Evolutionary conservation across 2,329 filamentous ascomycete genomes (phyloP), one percentile per base, ranked within the genome.

Genomic region (Clonostachys byssicola): DNA sequence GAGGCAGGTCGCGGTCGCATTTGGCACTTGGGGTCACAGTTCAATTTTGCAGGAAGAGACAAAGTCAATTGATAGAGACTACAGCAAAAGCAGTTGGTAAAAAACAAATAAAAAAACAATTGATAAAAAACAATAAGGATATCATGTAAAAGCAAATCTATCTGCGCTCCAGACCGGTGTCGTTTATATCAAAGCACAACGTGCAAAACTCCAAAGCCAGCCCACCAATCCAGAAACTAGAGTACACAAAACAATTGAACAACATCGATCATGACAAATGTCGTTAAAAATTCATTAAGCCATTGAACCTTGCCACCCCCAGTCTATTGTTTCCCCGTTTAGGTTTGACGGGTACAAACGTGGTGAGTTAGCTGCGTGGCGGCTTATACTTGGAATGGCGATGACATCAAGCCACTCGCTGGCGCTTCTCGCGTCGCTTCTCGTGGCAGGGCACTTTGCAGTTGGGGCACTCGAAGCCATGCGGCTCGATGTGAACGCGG

Each of bases 401-500:
- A 40, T 40, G 38, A 14, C n/a, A 30, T 33, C 33, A 17, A 42
- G 12, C n/a, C 16, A 20, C 34, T 41, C 10, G 30, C 14, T 6
- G 20, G 16, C 47, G 36, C 12, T 42, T 16, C 23, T 44, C 47
- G 18, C 20, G 38, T 38, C 47, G 34, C 39, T 45, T 48, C 23
- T 23, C 30, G n/a, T 43, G 39, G 16, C 40, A 38, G 17, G 42
- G 16, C 34, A 17, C 47, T 51, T 70, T 73, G 64, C 78, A 81
- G 13, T 55, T 50, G 6, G 65, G 61, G 57, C 78, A 82, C 40
- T 68, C 63, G 54, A 68, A 80, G 18, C 66, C 67, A 35, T 66
- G 50, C 44, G 60, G 57, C 16, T 62, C 60, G 50, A 75, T 60
- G 45, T 60, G 52, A 46, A 80, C 70, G 39, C 76, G 65, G 50